phyloP scores from a whole-genome alignment of 2,329 filamentous ascomycete species.

The Cadophora sp. region DNA sequence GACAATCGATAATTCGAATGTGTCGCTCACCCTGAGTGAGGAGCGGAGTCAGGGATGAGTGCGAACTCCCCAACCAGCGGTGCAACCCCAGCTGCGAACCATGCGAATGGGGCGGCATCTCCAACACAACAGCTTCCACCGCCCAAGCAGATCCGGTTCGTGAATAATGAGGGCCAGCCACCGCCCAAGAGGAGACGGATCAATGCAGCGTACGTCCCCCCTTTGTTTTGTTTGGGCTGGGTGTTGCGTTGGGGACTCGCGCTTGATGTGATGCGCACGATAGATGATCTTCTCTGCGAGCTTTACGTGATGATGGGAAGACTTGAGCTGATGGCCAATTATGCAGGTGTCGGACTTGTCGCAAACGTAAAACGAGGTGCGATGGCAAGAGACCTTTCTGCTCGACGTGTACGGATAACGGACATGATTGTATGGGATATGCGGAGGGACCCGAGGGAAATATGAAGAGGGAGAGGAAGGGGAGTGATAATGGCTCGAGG shows the following conservation, averaged over 20 bases:
- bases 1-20: conserved; percentile 16
- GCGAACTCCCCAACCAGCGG: conserved; percentile 30
- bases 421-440: conserved; percentile 73
- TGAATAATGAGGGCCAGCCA: conserved; percentile 82
- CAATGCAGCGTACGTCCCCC: conserved; percentile 73
- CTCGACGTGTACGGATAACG: conserved; percentile 75
- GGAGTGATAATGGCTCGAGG: conserved; percentile 43
- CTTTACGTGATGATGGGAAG: conserved; percentile 2
- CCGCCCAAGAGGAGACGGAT: conserved; percentile 81
- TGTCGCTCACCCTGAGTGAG: conserved; percentile 13
- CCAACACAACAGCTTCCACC: conserved; percentile 39
- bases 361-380: conserved; percentile 78
- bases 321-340: conserved; percentile 5
- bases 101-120: conserved; percentile 14
- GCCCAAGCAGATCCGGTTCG: conserved; percentile 74
- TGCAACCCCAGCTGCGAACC: conserved; percentile 9
- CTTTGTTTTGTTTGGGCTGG: conserved; percentile 11
- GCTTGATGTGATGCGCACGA: conserved; percentile 20
- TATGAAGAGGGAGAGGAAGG: conserved; percentile 33
- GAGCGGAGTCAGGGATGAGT: conserved; percentile 29
- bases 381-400: conserved; percentile 76
- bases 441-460: conserved; percentile 47
- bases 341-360: conserved; percentile 72
- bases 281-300: not conserved
- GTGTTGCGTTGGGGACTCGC: conserved; percentile 30